phyloP scores from a whole-genome alignment of 2,329 filamentous ascomycete species.

The Microascus cirrosus region DNA sequence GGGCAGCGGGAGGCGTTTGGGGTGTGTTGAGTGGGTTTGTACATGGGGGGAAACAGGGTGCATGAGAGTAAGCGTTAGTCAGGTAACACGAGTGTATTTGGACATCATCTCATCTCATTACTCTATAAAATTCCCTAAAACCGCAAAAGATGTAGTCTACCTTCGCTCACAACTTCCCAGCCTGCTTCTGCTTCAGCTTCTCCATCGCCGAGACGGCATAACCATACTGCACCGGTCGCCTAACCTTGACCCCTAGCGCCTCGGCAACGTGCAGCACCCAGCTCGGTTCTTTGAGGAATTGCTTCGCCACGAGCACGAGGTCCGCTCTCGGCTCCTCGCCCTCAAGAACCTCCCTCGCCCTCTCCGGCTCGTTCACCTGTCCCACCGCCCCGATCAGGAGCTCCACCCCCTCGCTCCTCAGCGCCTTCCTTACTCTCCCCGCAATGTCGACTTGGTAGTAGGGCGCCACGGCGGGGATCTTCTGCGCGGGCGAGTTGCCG shows the following conservation, averaged over 20 bases:
- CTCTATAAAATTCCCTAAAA: not conserved
- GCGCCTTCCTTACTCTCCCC: slow-evolving; percentile 55
- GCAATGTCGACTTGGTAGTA: slow-evolving; percentile 69
- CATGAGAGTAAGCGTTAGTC: not conserved
- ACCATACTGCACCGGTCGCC: slow-evolving; percentile 59
- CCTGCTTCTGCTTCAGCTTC: not conserved
- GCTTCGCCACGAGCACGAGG: slow-evolving; percentile 60
- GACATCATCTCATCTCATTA: not conserved
- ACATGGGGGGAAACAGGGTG: too few species aligned
- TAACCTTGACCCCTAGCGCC: slow-evolving; percentile 58
- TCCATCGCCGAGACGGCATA: slow-evolving; percentile 13
- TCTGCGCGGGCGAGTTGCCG: slow-evolving; percentile 53
- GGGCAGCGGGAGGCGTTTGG: not conserved
- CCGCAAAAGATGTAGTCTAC: not conserved
- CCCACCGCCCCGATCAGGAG: slow-evolving; percentile 68
- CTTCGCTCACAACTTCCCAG: not conserved
- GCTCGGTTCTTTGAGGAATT: slow-evolving; percentile 74
- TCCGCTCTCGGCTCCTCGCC: slow-evolving; percentile 39
- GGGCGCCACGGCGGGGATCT: slow-evolving; percentile 48
- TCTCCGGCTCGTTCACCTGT: slow-evolving; percentile 55
- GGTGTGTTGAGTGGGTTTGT: too few species aligned
- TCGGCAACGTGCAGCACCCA: slow-evolving; percentile 65
- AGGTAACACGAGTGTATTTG: not conserved
- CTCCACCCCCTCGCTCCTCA: slow-evolving; percentile 33
- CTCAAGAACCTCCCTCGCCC: slow-evolving; percentile 51